Evolutionary conservation across 106 monocot genomes (phyloP).

Genomic region (Dendrobium huoshanense): DNA sequence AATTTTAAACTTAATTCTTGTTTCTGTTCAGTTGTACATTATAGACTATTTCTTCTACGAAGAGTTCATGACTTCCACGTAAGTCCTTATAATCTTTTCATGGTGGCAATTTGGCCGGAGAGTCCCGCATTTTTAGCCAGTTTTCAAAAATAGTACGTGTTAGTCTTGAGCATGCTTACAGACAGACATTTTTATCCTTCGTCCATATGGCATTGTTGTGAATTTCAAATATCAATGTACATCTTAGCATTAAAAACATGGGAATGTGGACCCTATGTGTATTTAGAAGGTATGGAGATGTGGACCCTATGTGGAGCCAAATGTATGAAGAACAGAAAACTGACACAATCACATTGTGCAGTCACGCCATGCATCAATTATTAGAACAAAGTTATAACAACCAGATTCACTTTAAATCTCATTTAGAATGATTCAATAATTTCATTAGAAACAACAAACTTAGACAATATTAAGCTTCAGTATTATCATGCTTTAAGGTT

Average conservation of each 20-base stretch:
- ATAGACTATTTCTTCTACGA: conserved; percentile 89
- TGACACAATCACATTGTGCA: too few relatives aligned
- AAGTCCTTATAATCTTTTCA: conserved; percentile 28
- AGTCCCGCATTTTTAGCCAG: neutral
- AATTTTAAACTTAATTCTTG: conserved; percentile 8
- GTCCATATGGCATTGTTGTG: neutral
- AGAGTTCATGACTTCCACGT: conserved; percentile 99
- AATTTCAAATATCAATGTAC: neutral
- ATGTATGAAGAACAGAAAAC: too few relatives aligned
- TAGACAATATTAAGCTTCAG: neutral
- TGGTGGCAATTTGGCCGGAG: neutral
- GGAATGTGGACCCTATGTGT: neutral
- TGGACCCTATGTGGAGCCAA: neutral
- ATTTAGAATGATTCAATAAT: too few relatives aligned
- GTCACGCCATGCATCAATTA: too few relatives aligned
- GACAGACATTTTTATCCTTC: neutral
- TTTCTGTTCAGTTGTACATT: conserved; percentile 56
- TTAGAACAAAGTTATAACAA: too few relatives aligned
- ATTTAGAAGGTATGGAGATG: neutral
- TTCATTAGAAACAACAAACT: neutral
- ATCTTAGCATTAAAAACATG: neutral
- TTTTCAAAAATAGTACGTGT: neutral
- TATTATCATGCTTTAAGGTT: neutral
- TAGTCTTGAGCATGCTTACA: neutral
- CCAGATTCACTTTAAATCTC: too few relatives aligned